Base-by-base conservation (phyloP, 2,329 filamentous ascomycete species). In the Aspergillus clavatus region DNA sequence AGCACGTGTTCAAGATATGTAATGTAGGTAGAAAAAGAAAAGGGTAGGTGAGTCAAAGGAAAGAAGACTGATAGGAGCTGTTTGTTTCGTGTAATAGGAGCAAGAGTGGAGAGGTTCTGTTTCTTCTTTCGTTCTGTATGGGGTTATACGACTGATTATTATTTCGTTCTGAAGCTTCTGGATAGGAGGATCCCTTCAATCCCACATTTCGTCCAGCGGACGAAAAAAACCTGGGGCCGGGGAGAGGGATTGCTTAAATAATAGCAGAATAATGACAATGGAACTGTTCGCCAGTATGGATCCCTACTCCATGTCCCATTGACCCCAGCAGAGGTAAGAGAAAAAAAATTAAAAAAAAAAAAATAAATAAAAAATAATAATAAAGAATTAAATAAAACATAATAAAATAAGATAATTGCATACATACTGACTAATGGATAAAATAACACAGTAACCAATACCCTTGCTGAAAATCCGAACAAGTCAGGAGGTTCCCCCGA, bases 201-300 rank as follows among this genome's bases (percentile, higher is more conserved):
- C 47, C 45, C 45, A 21, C 22, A 18, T 47, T 48, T 51, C 51
- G 51, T 56, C 51, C 54, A 54, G 51, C 37, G 49, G 50, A 46
- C 51, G 43, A 47, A 52, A 55, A 51, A 55, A 50, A 50, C 46
- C 41, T 49, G 53, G 52, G 57, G 50, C 40, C 42, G 54, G 54
- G 59, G 51, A 54, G 39, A 50, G 50, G 47, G 53, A 56, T 55
- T 48, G 54, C 55, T 66, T 66, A 65, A 64, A 57, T 63, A 60
- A 28, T 37, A 27, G 19, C 23, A 24, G 8, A 24, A 8, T 24
- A 4, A 24, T 24, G 8, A 24, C 23, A 5, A n/a, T 8, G 8
- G 4, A 24, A 24, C 23, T 24, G 4, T 8, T 24, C 23, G 4
- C 23, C 23, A 45, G 22, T 40, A 27, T n/a, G 23, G 21, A 28